Percentiles rank a stretch among this genome's conserved stretches.
These are phyloP conservation scores for Coniochaeta ligniaria DNA, from an alignment of 2,329 filamentous ascomycete genomes.

Conservation along the genomic window DNA sequence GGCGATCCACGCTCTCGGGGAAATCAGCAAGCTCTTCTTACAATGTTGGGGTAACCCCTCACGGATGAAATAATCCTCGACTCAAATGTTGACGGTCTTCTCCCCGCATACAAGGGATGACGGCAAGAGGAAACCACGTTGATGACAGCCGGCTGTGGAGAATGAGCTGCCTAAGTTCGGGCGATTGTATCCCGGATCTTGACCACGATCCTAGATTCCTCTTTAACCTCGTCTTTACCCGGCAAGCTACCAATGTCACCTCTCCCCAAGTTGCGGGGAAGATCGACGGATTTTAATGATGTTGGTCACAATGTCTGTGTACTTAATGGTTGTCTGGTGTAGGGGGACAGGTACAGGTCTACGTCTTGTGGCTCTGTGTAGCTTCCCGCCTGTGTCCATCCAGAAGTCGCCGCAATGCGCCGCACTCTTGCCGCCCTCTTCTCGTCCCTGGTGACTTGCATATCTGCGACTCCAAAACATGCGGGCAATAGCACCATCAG, in stretches of 20 bases:
- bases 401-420: not conserved
- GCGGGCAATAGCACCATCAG: constrained; percentile 17
- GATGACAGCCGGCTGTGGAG: not conserved
- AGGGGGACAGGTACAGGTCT: not conserved
- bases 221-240: constrained; percentile 1
- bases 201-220: not conserved
- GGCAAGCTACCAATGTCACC: not conserved
- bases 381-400: not conserved
- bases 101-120: constrained; percentile 1
- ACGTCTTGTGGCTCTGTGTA: not conserved
- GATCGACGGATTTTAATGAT: not conserved
- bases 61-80: not conserved
- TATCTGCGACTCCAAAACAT: constrained; percentile 4
- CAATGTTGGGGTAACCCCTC: not conserved
- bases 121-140: not conserved
- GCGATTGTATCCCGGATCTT: not conserved
- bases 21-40: too few relatives aligned
- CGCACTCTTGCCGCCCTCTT: not conserved
- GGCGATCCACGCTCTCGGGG: too few relatives aligned
- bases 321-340: not conserved
- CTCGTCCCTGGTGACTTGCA: constrained; percentile 6
- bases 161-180: not conserved
- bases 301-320: not conserved
- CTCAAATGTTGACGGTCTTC: not conserved
- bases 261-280: not conserved